Evolutionary conservation across 192 early-diverging fungal species (phyloP).

Genomic region (Endogone sp.): DNA sequence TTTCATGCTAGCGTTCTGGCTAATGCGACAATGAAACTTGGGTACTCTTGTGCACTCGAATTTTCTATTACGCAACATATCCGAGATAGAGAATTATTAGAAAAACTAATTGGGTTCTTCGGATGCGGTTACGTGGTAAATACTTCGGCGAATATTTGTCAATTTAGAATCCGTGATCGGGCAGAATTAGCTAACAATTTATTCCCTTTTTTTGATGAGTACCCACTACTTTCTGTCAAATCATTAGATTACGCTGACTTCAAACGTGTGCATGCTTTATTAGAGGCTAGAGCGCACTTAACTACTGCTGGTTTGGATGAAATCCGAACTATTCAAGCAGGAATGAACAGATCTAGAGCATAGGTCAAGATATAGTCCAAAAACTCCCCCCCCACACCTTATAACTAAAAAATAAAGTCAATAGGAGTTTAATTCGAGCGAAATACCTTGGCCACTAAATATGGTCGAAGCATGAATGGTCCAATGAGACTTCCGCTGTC

Average conservation of each 20-base stretch:
- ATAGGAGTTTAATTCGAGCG: too few relatives aligned
- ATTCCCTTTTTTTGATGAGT: background rate
- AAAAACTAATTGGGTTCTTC: background rate
- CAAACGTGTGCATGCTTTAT: background rate
- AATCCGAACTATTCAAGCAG: conserved; percentile 1
- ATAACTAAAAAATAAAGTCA: conserved; percentile 17
- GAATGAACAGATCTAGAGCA: conserved; percentile 1
- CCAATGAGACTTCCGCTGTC: conserved; percentile 41
- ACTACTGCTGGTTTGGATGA: background rate
- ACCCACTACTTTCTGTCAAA: background rate
- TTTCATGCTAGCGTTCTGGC: background rate
- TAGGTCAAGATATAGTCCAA: conserved; percentile 9
- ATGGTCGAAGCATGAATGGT: conserved; percentile 15
- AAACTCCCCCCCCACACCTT: too few relatives aligned
- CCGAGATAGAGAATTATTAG: background rate
- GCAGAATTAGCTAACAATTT: background rate
- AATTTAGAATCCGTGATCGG: background rate
- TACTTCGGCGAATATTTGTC: background rate
- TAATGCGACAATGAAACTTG: background rate
- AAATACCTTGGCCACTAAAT: conserved; percentile 53
- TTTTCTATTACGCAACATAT: conserved; percentile 5
- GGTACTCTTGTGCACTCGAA: background rate
- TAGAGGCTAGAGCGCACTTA: background rate
- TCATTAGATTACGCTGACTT: background rate
- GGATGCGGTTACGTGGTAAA: background rate